phyloP scores from a whole-genome alignment of 2,329 filamentous ascomycete genomes.

The Penicillium sclerotiorum region DNA sequence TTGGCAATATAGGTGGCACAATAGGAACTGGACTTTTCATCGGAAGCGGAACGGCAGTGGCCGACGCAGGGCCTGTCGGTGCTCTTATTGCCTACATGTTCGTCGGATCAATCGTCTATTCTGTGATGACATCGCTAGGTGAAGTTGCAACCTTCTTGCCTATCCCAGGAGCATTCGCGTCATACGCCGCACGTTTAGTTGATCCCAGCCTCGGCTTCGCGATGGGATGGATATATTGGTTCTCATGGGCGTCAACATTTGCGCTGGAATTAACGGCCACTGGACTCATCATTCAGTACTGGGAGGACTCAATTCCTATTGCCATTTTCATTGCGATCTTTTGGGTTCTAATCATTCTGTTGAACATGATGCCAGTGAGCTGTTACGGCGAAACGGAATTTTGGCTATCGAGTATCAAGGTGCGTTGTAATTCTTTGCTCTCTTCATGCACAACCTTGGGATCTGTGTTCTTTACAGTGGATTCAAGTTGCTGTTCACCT shows the following conservation, averaged over 20 bases:
- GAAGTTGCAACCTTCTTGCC: slow-evolving; percentile 80
- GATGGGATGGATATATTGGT: slow-evolving; percentile 85
- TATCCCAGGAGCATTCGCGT: slow-evolving; percentile 73
- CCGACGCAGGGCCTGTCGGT: slow-evolving; percentile 66
- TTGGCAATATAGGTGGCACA: slow-evolving; percentile 54
- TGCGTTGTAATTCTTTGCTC: slow-evolving; percentile 37
- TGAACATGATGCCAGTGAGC: slow-evolving; percentile 72
- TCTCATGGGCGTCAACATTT: slow-evolving; percentile 44
- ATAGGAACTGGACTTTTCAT: slow-evolving; percentile 75
- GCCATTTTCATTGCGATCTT: slow-evolving; percentile 75
- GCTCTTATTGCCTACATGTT: slow-evolving; percentile 70
- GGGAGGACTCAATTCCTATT: slow-evolving; percentile 64
- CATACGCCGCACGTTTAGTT: slow-evolving; percentile 74
- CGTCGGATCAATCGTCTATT: slow-evolving; percentile 72
- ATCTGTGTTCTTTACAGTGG: too few relatives aligned
- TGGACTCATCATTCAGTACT: slow-evolving; percentile 76
- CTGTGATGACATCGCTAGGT: slow-evolving; percentile 67
- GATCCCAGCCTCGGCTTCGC: slow-evolving; percentile 73
- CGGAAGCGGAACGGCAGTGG: slow-evolving; percentile 65
- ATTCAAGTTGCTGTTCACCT: too few relatives aligned
- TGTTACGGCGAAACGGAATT: slow-evolving; percentile 79
- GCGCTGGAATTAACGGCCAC: slow-evolving; percentile 73
- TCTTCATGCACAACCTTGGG: neutral
- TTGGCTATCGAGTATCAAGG: slow-evolving; percentile 76
- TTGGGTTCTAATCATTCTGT: slow-evolving; percentile 67